Conservation (phyloP, 352 stramenopile genomes). For the Phytophthora pistaciae region DNA sequence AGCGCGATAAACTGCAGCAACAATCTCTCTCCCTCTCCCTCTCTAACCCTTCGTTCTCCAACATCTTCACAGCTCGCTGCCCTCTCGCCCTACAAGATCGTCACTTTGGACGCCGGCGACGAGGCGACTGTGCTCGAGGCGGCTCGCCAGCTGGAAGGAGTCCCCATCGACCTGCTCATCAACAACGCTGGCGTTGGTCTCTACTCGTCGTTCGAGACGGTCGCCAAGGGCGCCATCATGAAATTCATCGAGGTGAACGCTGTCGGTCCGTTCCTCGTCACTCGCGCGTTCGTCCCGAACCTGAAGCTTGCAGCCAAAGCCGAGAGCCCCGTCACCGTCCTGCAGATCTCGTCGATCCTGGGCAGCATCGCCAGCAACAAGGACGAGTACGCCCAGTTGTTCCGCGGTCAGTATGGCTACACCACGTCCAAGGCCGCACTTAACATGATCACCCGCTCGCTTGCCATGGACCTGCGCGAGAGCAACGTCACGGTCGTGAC, state of each 20-base stretch:
- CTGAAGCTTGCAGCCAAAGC: constrained; percentile 7
- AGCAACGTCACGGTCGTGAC: constrained; percentile 10
- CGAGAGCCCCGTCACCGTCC: not conserved
- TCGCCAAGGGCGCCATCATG: constrained; percentile 8
- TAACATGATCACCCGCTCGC: constrained; percentile 14
- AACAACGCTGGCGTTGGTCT: constrained; percentile 16
- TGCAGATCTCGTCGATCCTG: constrained; percentile 11
- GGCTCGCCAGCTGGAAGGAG: constrained; percentile 10
- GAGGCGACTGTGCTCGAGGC: constrained; percentile 6
- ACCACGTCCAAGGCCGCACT: constrained; percentile 15
- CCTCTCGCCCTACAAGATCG: constrained; percentile 17
- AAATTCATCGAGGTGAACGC: constrained; percentile 14
- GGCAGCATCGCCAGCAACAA: constrained; percentile 13
- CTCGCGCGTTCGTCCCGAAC: constrained; percentile 5
- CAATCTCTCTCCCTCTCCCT: too few species aligned
- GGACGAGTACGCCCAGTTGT: constrained; percentile 8
- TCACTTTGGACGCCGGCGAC: constrained; percentile 1
- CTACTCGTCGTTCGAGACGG: constrained; percentile 8
- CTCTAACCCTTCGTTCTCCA: not conserved
- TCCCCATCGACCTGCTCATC: constrained; percentile 20
- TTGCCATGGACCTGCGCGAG: constrained; percentile 13
- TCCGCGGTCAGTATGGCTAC: constrained; percentile 13
- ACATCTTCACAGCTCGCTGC: constrained; percentile 3
- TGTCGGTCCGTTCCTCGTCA: constrained; percentile 11
- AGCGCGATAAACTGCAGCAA: too few species aligned